A percentile compares a stretch with the other conserved stretches of the same genome.
Evolutionary conservation across 208 protist species (phyloP).

Genomic region (Trypanosoma grayi): DNA sequence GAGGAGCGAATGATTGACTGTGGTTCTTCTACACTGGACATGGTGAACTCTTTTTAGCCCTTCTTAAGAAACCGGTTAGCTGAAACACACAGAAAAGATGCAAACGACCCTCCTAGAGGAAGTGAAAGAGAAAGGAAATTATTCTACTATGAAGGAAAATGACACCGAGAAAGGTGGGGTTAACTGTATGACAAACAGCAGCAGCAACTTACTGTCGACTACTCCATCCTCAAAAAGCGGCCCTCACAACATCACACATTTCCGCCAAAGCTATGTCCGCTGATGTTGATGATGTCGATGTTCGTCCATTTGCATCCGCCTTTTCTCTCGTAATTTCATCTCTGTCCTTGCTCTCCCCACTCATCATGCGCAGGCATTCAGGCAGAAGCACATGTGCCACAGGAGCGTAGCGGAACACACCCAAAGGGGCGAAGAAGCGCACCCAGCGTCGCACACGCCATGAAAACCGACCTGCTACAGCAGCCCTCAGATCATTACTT

Average conservation of each 20-base stretch:
- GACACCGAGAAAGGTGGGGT: too few species aligned
- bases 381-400: conserved; percentile 15
- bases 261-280: not conserved
- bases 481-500: not conserved
- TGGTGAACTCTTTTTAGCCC: too few species aligned
- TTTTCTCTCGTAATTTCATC: not conserved
- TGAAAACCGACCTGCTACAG: not conserved
- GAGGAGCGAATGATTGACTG: too few species aligned
- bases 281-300: too few species aligned
- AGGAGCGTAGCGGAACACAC: conserved; percentile 12
- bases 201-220: not conserved
- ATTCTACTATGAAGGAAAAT: not conserved
- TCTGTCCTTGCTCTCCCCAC: too few species aligned
- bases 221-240: conserved; percentile 11
- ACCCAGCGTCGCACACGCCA: conserved; percentile 15
- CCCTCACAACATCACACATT: conserved; percentile 9
- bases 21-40: too few species aligned
- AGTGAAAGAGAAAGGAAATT: conserved; percentile 11
- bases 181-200: conserved; percentile 2
- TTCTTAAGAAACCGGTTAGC: too few species aligned
- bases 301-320: too few species aligned
- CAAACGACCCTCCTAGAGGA: conserved; percentile 2
- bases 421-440: conserved; percentile 19
- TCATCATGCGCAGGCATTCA: conserved; percentile 16
- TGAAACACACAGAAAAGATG: conserved; percentile 5